Evolutionary conservation across 1,139 yeast genomes (phyloP).

Genomic region (Magnusiomyces suaveolens): DNA sequence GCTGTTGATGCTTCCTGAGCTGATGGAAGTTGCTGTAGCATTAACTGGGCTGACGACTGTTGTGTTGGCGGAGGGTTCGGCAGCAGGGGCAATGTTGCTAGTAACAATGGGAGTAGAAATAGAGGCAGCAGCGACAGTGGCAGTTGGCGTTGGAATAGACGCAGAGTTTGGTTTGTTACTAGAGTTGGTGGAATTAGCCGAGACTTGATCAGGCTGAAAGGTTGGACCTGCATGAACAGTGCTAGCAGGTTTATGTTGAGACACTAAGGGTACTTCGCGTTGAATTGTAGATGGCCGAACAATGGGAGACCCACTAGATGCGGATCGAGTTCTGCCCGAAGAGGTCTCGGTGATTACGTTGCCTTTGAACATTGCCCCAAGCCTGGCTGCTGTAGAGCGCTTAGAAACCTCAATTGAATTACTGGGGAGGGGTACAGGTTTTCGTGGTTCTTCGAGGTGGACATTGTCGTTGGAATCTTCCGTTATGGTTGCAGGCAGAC

Average conservation of each 20-base stretch:
- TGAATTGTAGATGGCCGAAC: not conserved
- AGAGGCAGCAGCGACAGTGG: no score
- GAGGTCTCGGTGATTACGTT: not conserved
- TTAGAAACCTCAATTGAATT: not conserved
- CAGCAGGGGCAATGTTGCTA: no score
- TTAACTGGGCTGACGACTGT: not conserved
- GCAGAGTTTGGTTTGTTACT: no score
- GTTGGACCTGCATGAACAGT: not conserved
- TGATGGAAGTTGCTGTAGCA: slow-evolving; percentile 3
- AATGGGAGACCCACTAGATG: slow-evolving; percentile 9
- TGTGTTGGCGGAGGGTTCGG: not conserved
- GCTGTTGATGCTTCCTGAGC: slow-evolving; percentile 4
- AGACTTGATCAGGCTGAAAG: no score
- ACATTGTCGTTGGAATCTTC: not conserved
- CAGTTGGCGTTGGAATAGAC: no score
- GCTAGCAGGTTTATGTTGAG: not conserved
- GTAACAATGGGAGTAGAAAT: no score
- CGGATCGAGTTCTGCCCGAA: not conserved
- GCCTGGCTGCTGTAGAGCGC: not conserved
- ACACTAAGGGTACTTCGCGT: not conserved
- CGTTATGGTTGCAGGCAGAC: not conserved
- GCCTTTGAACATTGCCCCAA: not conserved
- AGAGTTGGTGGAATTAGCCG: no score
- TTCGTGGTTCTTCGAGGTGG: not conserved
- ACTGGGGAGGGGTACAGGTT: not conserved